Evolutionary conservation across 2,329 filamentous ascomycete genomes (phyloP), one percentile per base, ranked within the genome.

Genomic region (Cordyceps pruinosa): DNA sequence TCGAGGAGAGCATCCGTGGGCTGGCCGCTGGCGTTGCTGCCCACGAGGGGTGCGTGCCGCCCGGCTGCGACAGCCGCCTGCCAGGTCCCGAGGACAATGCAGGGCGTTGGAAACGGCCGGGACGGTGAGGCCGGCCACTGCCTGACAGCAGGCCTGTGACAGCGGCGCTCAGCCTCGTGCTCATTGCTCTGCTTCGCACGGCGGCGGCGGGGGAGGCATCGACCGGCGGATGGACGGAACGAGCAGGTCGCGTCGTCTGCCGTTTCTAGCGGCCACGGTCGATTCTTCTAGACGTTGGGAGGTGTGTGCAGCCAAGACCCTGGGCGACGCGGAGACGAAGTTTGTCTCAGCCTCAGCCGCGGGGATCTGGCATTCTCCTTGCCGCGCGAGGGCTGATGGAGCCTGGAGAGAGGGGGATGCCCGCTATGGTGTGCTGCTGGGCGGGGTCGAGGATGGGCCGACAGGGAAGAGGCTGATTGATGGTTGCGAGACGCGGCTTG

Each of bases 321-420:
- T 21, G 4, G 28, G 21, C 13, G 50, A 35, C 39, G 50, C 30
- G 30, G 9, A 30, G 30, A 26, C 15, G 28, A 53, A 35, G 39
- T 26, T 53, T 45, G 50, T 53, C 30, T 53, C 41, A 53, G 39
- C 50, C 41, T 53, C 50, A 45, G 41, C 50, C 28, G 15, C 15
- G 39, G 10, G 21, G 39, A 37, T 26, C 39, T 19, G 2, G 4
- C 19, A 32, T 30, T 44, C 15, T 17, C n/a, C 41, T 19, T 30
- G 17, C 37, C 37, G 19, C 37, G n/a, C 10, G 37, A 17, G 21
- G 35, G n/a, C 7, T 7, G 35, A 19, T 37, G 15, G n/a, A n/a
- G n/a, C n/a, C n/a, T n/a, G n/a, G n/a, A n/a, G n/a, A n/a, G n/a
- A n/a, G n/a, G n/a, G n/a, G n/a, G n/a, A n/a, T n/a, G n/a, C 39